Evolutionary conservation across 176 grass and related monocot genomes (phyloP), one percentile per base, ranked within the genome.

Genomic region (Avena sativa): DNA sequence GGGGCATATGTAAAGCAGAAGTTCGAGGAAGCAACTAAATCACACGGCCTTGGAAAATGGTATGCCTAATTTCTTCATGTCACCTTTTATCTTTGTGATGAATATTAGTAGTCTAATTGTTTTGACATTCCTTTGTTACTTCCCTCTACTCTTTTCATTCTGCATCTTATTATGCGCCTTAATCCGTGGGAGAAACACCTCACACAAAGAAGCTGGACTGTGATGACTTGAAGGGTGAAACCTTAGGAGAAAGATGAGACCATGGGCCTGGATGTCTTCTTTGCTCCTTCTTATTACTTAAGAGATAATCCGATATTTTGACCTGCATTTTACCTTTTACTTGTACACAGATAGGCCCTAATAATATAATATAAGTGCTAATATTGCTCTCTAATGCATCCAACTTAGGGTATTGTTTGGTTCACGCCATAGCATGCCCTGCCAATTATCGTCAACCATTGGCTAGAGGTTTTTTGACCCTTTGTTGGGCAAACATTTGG

Each of bases 1-100:
- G 96, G 93, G 56, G 88, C 93, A 43, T 87, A 87, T 85, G 83
- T 98, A 46, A 96, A 89, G 86, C 93, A 92, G 78, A 92, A 91
- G 74, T 98, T 96, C 48, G 84, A 88, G 82, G 96, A 94, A 89
- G 93, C 93, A 59, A 90, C 91, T 84, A 91, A 92, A 92, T 98
- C 96, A 58, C 93, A 94, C 86, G 88, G 93, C 79, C 88, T 94
- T 70, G 93, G 91, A 88, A 96, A 89, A 91, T 94, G 96, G 96
- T 98, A 62, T 48, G 86, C 81, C 53, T 34, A 68, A 79, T 86
- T 50, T 71, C 55, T 74, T 85, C 47, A 57, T 69, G 53, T 78
- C 36, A 58, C 34, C 61, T 40, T 89, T 49, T 28, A 1, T 74
- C 49, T 80, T 84, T 71, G 49, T 9, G 34, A 87, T 70, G 16